phyloP scores from a whole-genome alignment of 2,329 filamentous ascomycete genomes.

The Cladophialophora chaetospira region DNA sequence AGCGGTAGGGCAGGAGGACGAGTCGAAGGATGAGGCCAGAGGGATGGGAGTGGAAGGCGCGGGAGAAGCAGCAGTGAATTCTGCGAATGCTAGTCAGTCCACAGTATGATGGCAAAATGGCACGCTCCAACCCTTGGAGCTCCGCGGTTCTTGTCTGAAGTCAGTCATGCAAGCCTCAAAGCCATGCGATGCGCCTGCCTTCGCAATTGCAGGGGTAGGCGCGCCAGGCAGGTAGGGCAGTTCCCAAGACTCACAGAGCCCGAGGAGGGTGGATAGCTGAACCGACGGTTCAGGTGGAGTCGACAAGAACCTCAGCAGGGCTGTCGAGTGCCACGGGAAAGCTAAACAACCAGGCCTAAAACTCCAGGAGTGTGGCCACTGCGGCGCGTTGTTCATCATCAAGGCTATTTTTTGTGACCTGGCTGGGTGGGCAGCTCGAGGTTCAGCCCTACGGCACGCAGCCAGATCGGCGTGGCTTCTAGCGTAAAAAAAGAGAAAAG shows the following conservation, averaged over 20 bases:
- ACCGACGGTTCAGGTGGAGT: not conserved
- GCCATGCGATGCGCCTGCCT: conserved; percentile 13
- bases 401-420: not conserved
- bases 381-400: not conserved
- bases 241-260: not conserved
- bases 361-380: not conserved
- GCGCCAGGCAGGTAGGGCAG: not conserved
- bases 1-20: conserved; percentile 4
- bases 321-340: not conserved
- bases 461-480: conserved; percentile 15
- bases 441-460: conserved; percentile 17
- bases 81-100: conserved; percentile 2
- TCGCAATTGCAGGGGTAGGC: not conserved
- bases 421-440: not conserved
- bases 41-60: not conserved
- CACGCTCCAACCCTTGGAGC: conserved; percentile 8
- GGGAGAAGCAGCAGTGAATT: conserved; percentile 1
- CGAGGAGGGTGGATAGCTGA: not conserved
- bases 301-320: conserved; percentile 1
- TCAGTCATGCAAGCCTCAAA: conserved; percentile 12
- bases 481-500: conserved; percentile 13
- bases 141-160: conserved; percentile 9
- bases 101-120: conserved; percentile 7
- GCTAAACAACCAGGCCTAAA: not conserved
- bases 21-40: conserved; percentile 2